These are phyloP conservation scores for Rhypophila decipiens DNA, from an alignment of 495 filamentous ascomycete genomes.

Conservation along the genomic window DNA sequence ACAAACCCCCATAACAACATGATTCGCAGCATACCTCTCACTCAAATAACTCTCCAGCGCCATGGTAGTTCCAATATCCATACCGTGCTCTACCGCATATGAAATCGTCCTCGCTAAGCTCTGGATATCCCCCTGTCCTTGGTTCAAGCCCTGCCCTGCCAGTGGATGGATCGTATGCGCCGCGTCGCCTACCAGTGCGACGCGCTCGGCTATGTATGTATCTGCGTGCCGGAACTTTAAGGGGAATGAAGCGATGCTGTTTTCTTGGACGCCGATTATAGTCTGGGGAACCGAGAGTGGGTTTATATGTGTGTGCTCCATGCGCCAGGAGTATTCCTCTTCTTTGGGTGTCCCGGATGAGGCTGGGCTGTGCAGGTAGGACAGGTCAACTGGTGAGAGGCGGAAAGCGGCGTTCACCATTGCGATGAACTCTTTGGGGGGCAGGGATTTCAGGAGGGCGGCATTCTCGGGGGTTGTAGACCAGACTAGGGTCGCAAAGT, in stretches of 20 bases:
- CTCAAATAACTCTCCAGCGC: slow-evolving; percentile 71
- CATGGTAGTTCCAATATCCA: slow-evolving; percentile 71
- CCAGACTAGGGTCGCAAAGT: slow-evolving; percentile 84
- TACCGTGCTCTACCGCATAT: slow-evolving; percentile 67
- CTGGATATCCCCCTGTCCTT: slow-evolving; percentile 81
- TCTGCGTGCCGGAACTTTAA: slow-evolving; percentile 85
- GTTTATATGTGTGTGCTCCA: slow-evolving; percentile 57
- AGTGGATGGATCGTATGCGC: slow-evolving; percentile 93
- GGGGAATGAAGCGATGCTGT: slow-evolving; percentile 83
- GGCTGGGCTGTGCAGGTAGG: slow-evolving; percentile 63
- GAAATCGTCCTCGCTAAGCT: slow-evolving; percentile 66
- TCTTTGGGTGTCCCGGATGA: slow-evolving; percentile 60
- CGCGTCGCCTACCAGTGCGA: slow-evolving; percentile 88
- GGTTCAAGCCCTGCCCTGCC: slow-evolving; percentile 91
- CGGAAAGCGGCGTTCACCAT: slow-evolving; percentile 95
- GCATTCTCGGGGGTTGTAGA: slow-evolving; percentile 77
- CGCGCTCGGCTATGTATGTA: slow-evolving; percentile 80
- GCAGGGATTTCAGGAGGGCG: slow-evolving; percentile 68
- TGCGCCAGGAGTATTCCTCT: slow-evolving; percentile 75
- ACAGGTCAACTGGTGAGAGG: slow-evolving; percentile 68
- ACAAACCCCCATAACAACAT: slow-evolving; percentile 78
- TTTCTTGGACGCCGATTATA: slow-evolving; percentile 64
- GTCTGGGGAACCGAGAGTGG: slow-evolving; percentile 36
- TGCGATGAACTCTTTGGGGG: slow-evolving; percentile 64
- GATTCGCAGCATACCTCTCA: slow-evolving; percentile 75